Percentiles rank a stretch among this genome's conserved stretches.
Evolutionary conservation across 2,329 filamentous ascomycete species (phyloP).

Genomic region (Phoma sp.): DNA sequence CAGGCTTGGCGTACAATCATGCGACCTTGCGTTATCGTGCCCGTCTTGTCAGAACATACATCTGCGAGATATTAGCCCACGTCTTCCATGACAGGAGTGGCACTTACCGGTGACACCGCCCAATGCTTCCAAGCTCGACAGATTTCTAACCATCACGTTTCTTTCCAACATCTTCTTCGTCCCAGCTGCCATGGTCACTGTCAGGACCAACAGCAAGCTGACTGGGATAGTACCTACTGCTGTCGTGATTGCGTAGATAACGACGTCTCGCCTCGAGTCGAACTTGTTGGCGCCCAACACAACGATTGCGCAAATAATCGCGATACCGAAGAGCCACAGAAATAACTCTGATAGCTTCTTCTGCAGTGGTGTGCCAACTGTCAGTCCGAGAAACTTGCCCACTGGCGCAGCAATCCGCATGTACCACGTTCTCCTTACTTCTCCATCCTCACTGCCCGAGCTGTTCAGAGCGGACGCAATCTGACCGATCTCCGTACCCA

Average conservation of each 20-base stretch:
- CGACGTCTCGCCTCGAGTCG: slow-evolving; percentile 44
- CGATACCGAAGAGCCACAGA: slow-evolving; percentile 39
- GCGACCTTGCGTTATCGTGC: slow-evolving; percentile 42
- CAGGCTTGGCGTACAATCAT: slow-evolving; percentile 44
- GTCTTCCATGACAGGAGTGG: background rate
- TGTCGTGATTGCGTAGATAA: slow-evolving; percentile 46
- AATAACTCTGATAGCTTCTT: slow-evolving; percentile 42
- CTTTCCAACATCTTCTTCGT: slow-evolving; percentile 44
- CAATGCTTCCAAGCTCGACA: slow-evolving; percentile 43
- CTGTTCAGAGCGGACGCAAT: slow-evolving; percentile 69
- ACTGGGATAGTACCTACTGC: slow-evolving; percentile 46
- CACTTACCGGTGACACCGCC: slow-evolving; percentile 43
- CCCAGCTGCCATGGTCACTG: slow-evolving; percentile 46
- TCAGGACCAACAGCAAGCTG: slow-evolving; percentile 41
- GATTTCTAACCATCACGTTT: slow-evolving; percentile 45
- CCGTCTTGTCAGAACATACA: slow-evolving; percentile 46
- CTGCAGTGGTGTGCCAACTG: slow-evolving; percentile 44
- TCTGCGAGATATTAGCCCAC: slow-evolving; percentile 7
- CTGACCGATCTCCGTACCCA: slow-evolving; percentile 74
- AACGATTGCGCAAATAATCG: slow-evolving; percentile 42
- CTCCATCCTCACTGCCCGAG: slow-evolving; percentile 46
- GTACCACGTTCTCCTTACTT: slow-evolving; percentile 36
- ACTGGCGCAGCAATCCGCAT: slow-evolving; percentile 33
- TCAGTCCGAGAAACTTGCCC: slow-evolving; percentile 48
- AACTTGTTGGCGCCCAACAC: slow-evolving; percentile 44